These are phyloP conservation scores for Pinus tabuliformis DNA, from an alignment of 75 land plant genomes.

Conservation along the genomic window DNA sequence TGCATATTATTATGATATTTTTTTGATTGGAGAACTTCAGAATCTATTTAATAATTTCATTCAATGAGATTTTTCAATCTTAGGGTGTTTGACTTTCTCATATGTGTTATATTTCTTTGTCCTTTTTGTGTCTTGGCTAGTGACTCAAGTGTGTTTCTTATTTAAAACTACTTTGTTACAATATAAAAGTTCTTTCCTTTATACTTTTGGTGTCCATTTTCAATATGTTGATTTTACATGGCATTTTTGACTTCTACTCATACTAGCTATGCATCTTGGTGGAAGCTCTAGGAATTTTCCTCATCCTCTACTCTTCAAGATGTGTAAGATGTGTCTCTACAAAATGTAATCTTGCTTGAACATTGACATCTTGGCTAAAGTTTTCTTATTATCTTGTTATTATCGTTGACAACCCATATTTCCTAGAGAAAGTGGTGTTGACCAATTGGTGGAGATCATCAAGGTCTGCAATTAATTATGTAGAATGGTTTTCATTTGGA, in stretches of 20 bases:
- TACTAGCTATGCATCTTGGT: background rate
- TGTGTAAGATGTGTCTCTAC: background rate
- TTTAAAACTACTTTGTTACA: background rate
- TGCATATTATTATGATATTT: too few relatives aligned
- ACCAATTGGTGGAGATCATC: constrained; percentile 85
- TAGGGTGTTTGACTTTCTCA: too few relatives aligned
- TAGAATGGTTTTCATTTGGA: background rate
- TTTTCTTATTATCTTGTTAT: background rate
- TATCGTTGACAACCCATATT: constrained; percentile 61
- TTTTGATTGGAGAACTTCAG: too few relatives aligned
- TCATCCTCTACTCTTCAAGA: background rate
- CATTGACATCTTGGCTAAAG: background rate
- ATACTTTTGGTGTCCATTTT: background rate
- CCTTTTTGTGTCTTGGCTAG: background rate
- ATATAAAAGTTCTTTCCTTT: background rate
- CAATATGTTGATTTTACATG: background rate
- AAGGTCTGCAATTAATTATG: constrained; percentile 30
- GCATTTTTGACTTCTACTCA: background rate
- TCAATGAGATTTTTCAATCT: too few relatives aligned
- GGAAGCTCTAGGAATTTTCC: background rate
- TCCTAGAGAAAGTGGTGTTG: constrained; percentile 87
- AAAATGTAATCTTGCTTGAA: background rate
- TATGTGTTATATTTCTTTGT: background rate
- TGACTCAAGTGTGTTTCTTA: background rate
- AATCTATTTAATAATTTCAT: too few relatives aligned